phyloP scores from a whole-genome alignment of 2,329 filamentous ascomycete species.

The Diaporthe citri region DNA sequence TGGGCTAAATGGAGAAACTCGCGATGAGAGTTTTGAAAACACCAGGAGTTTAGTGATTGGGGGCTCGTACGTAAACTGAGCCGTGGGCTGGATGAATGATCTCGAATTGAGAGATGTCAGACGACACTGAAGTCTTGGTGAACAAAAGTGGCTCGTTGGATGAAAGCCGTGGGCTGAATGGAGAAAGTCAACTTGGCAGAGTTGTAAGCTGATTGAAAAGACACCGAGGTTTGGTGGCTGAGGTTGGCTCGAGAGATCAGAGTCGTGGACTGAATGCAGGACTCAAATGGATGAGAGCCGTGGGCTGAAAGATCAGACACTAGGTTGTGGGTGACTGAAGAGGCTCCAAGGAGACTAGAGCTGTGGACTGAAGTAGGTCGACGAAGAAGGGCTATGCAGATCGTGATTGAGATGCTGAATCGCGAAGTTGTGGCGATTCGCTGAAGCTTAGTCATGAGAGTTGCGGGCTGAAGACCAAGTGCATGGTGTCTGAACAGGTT shows the following conservation, averaged over 20 bases:
- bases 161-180: not conserved
- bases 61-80: no score
- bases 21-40: not conserved
- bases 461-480: not conserved
- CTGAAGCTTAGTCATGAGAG: not conserved
- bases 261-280: not conserved
- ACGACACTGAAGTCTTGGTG: not conserved
- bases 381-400: no score
- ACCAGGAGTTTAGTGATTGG: no score
- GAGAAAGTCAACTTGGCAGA: no score
- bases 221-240: not conserved
- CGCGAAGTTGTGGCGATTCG: not conserved
- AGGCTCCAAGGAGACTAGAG: not conserved
- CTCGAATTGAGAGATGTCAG: not conserved
- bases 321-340: no score
- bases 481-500: not conserved
- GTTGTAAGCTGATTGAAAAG: not conserved
- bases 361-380: not conserved
- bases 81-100: constrained; percentile 1
- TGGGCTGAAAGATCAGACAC: not conserved
- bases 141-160: not conserved
- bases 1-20: not conserved
- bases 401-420: not conserved
- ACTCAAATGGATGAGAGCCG: not conserved
- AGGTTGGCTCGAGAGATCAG: not conserved